These are phyloP conservation scores for Solanum hybrid DNA, from an alignment of 305 asterid species.

Conservation along the genomic window DNA sequence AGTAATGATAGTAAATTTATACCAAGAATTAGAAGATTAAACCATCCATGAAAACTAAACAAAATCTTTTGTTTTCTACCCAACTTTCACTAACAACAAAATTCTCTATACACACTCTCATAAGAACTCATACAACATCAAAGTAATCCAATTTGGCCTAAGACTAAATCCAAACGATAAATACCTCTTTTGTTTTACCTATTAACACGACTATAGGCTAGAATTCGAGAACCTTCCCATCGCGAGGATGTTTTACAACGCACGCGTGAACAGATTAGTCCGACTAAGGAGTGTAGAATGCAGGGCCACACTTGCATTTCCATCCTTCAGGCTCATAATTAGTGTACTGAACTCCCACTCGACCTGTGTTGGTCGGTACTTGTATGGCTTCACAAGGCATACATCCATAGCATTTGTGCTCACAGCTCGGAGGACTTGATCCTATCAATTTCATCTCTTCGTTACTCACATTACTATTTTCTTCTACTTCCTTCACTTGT, in stretches of 20 bases:
- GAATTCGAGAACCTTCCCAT: background rate
- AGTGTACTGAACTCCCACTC: constrained; percentile 56
- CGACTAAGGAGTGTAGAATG: constrained; percentile 46
- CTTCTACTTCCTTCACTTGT: background rate
- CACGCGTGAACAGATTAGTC: background rate
- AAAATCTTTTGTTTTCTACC: background rate
- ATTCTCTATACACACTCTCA: background rate
- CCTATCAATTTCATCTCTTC: constrained; percentile 37
- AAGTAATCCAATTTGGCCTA: background rate
- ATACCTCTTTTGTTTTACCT: background rate
- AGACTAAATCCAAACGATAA: background rate
- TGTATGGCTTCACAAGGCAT: constrained; percentile 78
- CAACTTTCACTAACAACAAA: background rate
- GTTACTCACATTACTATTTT: constrained; percentile 1
- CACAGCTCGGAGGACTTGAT: constrained; percentile 77
- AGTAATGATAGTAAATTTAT: background rate
- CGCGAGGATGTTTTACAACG: too few relatives aligned
- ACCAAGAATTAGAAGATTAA: background rate
- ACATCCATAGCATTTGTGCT: constrained; percentile 78
- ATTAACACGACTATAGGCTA: background rate
- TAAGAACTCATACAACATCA: background rate
- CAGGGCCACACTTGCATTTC: constrained; percentile 91
- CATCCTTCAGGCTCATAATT: constrained; percentile 89
- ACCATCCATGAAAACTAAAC: background rate
- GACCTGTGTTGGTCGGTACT: constrained; percentile 53